Evolutionary conservation across 345 rosid species (phyloP), one percentile per base, ranked within the genome.

Genomic region (Ceriops zippeliana): DNA sequence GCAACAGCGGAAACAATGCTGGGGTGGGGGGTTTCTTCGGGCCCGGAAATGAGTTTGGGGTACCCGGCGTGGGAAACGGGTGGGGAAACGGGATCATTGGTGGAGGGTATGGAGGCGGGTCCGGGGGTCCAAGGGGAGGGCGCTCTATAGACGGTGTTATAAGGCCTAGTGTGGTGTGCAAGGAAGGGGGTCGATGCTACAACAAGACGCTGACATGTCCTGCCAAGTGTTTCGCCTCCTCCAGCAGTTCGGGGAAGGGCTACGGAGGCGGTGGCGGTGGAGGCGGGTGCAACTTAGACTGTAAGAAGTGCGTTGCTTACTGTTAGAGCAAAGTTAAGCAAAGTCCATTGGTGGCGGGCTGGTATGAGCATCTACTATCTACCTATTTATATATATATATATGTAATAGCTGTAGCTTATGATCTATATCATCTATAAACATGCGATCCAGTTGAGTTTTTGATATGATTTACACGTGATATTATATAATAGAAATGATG

Each of bases 211-310:
- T 91, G 60, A 86, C 84, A 32, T 92, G 98, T 75, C 99, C 99
- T 7, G 90, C 93, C 6, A 95, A 88, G 92, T 95, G 99, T 68
- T 95, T 91, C 84, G 80, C 78, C 59, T 89, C 90, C n/a, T 88
- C 78, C 65, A 89, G 93, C 83, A 82, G 86, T 20, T 88, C 99
- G 2, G 99, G 99, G 76, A 90, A 90, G 80, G 96, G 96, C 5
- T 95, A 85, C 46, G 99, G 99, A 16, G 82, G 71, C 19, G 99
- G 99, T 0, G 99, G 99, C 4, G 99, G 99, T 0, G 96, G 99
- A 0, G 99, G 99, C 1, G 92, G 99, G 1, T 95, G 99, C 80
- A 95, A 91, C 49, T 78, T 90, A 81, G 99, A 95, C 59, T 95
- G 99, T 69, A 88, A 93, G 93, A 90, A 90, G 76, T 95, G 99